Base-by-base conservation (phyloP, 23 red algal species). In the Pyropia yezoensis region DNA sequence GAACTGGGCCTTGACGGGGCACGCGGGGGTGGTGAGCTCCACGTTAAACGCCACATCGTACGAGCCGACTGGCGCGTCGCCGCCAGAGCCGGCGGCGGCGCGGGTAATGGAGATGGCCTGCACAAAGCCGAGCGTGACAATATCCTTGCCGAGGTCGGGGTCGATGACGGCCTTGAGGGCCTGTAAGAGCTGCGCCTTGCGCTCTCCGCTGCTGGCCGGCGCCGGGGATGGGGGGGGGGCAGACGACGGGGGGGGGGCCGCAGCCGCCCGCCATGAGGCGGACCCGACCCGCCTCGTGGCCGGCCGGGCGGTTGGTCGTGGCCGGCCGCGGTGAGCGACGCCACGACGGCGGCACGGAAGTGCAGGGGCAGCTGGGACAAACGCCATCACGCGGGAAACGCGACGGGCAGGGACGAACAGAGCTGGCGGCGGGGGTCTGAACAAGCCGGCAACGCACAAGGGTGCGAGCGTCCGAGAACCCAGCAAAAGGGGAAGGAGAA, bases 1-100 rank as follows among this genome's bases (percentile, higher is more conserved):
- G 59, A 98, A 98, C 16, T 61, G 52, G 16, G 91, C 86, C 61
- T 98, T 98, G n/a, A 98, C 54, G 7, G 94, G 94, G 26, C 94
- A 98, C 20, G 94, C 94, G 27, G 94, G 94, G 27, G 94, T 90
- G 2, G 94, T 98, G 33, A 98, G 83, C 69, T 98, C 81, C 51
- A 98, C 81, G 54, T 67, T 75, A 60, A 96, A 96, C 12, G 69
- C 53, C 33, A 96, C 78, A 61, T 89, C 91, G 59, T 70, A 88
- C 49, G 70, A 33, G 23, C 60, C 82, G 17, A 33, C 28, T 13
- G 39, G 6, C 39, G 39, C 39, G 39, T 0, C 39, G 39, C 12
- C 39, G 39, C 11, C 39, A 47, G 39, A 6, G 21, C 9, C 49
- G 25, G 57, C 50, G 57, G 75, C 70, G 3, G 47, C 51, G 7